phyloP scores from a whole-genome alignment of 495 filamentous ascomycete species.

The Pseudevernia furfuracea region DNA sequence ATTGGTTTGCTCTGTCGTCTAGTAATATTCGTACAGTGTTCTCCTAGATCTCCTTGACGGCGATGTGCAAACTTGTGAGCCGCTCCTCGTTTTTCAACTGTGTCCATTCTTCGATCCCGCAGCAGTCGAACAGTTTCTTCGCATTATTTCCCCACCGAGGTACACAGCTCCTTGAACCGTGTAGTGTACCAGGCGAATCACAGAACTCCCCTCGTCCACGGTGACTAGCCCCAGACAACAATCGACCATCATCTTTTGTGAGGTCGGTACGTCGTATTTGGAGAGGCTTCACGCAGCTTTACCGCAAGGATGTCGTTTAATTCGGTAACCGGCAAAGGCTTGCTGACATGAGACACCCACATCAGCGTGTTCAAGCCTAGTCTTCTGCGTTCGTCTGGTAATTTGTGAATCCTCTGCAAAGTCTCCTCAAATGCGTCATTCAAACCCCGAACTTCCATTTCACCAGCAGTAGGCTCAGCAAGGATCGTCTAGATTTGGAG shows the following conservation, averaged over 20 bases:
- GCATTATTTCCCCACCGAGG: too few species aligned
- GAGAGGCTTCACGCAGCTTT: slow-evolving; percentile 14
- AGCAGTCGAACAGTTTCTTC: too few species aligned
- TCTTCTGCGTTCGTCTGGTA: slow-evolving; percentile 19
- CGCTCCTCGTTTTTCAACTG: too few species aligned
- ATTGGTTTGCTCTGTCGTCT: too few species aligned
- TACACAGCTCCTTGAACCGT: slow-evolving; percentile 45
- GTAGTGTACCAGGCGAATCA: slow-evolving; percentile 45
- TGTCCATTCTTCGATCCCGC: too few species aligned
- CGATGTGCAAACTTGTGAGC: too few species aligned
- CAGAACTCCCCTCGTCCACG: slow-evolving; percentile 36
- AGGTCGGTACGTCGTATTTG: slow-evolving; percentile 4
- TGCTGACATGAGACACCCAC: slow-evolving; percentile 39
- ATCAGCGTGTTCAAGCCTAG: slow-evolving; percentile 34
- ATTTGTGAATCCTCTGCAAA: slow-evolving; percentile 37
- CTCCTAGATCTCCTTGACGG: too few species aligned
- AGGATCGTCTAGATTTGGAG: slow-evolving; percentile 40
- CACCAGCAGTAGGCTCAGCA: slow-evolving; percentile 26
- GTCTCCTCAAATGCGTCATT: slow-evolving; percentile 35
- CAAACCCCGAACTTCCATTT: slow-evolving; percentile 26
- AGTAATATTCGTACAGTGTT: too few species aligned
- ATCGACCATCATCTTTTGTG: slow-evolving; percentile 25
- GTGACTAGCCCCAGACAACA: slow-evolving; percentile 43
- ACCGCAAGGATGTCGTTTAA: slow-evolving; percentile 43
- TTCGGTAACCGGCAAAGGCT: slow-evolving; percentile 36